These are phyloP conservation scores for Infundibulicybe gibba DNA, from an alignment of 768 basidiomycete species.

Conservation along the genomic window DNA sequence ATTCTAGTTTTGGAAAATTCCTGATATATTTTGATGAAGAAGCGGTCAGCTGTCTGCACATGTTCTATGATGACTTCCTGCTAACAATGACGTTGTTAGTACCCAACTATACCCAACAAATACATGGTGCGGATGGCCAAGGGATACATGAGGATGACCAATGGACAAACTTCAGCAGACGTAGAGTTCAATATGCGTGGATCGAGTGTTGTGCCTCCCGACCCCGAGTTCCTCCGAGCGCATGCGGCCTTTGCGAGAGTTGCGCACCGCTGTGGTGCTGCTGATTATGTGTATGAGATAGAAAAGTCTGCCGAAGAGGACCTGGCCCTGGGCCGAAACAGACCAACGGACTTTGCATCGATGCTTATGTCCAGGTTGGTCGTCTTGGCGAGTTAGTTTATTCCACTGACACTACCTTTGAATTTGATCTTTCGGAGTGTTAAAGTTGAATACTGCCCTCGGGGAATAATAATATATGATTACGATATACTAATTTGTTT, in stretches of 20 bases:
- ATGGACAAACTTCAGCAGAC: background rate
- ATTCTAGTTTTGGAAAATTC: too few relatives aligned
- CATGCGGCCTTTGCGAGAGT: constrained; percentile 18
- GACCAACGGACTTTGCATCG: constrained; percentile 7
- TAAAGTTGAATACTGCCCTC: too few relatives aligned
- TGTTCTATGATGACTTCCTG: constrained; percentile 1
- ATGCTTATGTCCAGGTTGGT: constrained; percentile 6
- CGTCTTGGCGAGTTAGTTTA: too few relatives aligned
- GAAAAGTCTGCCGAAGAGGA: background rate
- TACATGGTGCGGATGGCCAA: constrained; percentile 9
- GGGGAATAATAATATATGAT: too few relatives aligned
- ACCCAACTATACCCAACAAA: constrained; percentile 9
- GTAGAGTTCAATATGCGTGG: constrained; percentile 1
- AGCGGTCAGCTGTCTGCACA: too few relatives aligned
- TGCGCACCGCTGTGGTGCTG: constrained; percentile 8
- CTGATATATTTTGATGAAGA: too few relatives aligned
- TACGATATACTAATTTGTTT: too few relatives aligned
- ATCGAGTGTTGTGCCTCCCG: constrained; percentile 7
- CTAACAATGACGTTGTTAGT: constrained; percentile 5
- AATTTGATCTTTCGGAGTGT: too few relatives aligned
- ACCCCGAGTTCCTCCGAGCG: constrained; percentile 11
- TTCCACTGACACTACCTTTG: too few relatives aligned
- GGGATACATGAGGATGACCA: background rate
- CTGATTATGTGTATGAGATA: too few relatives aligned
- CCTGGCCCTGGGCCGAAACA: constrained; percentile 2